Base-by-base conservation (phyloP, 805 yeast genomes). In the Schwanniomyces vanrijiae region DNA sequence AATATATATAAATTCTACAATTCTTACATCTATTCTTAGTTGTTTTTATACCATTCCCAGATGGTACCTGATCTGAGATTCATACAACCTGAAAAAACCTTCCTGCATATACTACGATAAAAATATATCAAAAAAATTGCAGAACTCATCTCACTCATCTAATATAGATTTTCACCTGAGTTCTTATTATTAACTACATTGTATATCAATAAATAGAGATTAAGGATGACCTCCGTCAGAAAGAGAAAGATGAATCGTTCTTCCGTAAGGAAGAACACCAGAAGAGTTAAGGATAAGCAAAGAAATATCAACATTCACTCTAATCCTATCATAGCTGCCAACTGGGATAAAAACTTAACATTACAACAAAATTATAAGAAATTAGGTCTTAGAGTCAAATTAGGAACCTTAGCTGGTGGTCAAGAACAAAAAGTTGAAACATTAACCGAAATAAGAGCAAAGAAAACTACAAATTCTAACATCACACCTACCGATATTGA, bases 261-360 rank as follows among this genome's bases (percentile, higher is more conserved):
- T 33, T 78, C 89, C 47, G 78, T 83, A 51, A 73, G 75, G 55
- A 89, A 87, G 68, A 81, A 78, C 55, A 82, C 94, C 25, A 79
- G 94, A 64, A 77, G 83, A 54, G 64, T 63, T 42, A 89, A 89
- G 62, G 91, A 87, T 59, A 82, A 79, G 58, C 84, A 83, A 56
- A 79, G 86, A 61, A 77, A 84, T 55, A 71, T 84, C 49, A 82
- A 82, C 50, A 81, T 88, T 26, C 76, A 76, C 41, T 76, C 88
- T 0, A 89, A 90, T 61, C 88, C 96, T 1, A 80, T 94, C 52
- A 87, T 94, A 52, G 95, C 90, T 4, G 88, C 82, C 28, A 80
- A 90, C 65, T 94, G 99, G 99, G 96, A 94, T 67, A 79, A 83
- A 49, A 78, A 80, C 10, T 74, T 85, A 47, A 91, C 98, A 0